A percentile compares a stretch with the other conserved stretches of the same genome.
phyloP scores from a whole-genome alignment of 441 rosid species.

The Bocquillonia castaneifolia region DNA sequence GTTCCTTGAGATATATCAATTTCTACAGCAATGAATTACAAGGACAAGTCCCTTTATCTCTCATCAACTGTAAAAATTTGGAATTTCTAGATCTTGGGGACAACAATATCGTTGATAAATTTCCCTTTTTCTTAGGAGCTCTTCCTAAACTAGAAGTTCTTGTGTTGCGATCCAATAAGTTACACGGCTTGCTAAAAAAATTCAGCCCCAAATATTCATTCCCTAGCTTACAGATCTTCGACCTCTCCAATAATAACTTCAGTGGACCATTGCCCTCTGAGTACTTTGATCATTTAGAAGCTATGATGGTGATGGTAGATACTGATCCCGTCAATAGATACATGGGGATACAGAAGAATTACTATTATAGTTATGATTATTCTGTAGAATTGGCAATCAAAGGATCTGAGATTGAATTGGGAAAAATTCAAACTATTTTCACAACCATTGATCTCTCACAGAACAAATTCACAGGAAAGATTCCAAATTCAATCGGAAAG shows the following conservation, averaged over 20 bases:
- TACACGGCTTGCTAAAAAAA: neutral
- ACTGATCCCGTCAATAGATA: neutral
- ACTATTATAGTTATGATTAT: neutral
- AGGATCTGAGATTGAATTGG: neutral
- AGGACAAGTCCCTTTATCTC: constrained; percentile 22
- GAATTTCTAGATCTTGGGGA: constrained; percentile 21
- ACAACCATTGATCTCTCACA: neutral
- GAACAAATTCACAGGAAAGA: neutral
- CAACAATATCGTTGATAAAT: constrained; percentile 22
- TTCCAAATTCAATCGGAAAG: constrained; percentile 4
- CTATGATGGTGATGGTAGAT: constrained; percentile 15
- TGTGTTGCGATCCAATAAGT: constrained; percentile 16
- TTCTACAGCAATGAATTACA: constrained; percentile 19
- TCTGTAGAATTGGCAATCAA: neutral
- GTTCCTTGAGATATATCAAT: neutral
- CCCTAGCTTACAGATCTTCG: neutral
- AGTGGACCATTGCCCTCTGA: constrained; percentile 13
- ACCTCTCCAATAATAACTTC: constrained; percentile 17
- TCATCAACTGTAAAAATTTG: constrained; percentile 13
- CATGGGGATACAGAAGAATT: too few relatives aligned
- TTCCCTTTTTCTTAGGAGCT: neutral
- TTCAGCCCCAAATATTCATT: neutral
- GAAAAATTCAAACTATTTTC: neutral
- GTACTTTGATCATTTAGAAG: constrained; percentile 1
- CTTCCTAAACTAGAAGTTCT: constrained; percentile 1